Conservation (phyloP, 805 yeast genomes). For the Teunomyces kruisii region DNA sequence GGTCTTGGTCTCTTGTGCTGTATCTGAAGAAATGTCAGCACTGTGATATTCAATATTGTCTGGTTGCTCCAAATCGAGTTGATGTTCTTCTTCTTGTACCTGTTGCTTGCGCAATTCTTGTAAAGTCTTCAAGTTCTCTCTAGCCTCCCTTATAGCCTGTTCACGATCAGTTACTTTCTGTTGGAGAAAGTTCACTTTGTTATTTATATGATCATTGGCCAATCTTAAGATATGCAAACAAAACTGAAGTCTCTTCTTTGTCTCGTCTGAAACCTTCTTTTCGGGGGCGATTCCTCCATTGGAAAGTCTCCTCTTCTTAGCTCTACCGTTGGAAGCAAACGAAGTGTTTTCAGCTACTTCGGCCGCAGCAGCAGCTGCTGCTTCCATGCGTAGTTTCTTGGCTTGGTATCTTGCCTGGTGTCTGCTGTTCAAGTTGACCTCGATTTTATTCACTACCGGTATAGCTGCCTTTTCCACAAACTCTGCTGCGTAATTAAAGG, state of each 20-base stretch:
- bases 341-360: not conserved
- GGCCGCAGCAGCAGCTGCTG: slow-evolving; percentile 8
- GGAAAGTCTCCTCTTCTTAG: slow-evolving; percentile 4
- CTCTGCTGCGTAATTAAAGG: slow-evolving; percentile 61
- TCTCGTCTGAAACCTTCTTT: slow-evolving; percentile 54
- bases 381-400: slow-evolving; percentile 12
- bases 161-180: slow-evolving; percentile 47
- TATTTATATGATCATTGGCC: slow-evolving; percentile 75
- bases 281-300: slow-evolving; percentile 9
- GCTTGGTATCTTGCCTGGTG: slow-evolving; percentile 28
- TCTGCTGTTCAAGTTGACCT: slow-evolving; percentile 42
- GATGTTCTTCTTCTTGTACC: slow-evolving; percentile 13
- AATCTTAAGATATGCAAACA: slow-evolving; percentile 75
- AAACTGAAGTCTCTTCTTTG: slow-evolving; percentile 72
- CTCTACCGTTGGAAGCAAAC: slow-evolving; percentile 1
- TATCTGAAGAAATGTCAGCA: slow-evolving; percentile 21
- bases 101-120: slow-evolving; percentile 10
- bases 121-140: slow-evolving; percentile 10
- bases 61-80: slow-evolving; percentile 4
- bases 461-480: slow-evolving; percentile 56
- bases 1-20: slow-evolving; percentile 54
- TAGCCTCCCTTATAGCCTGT: slow-evolving; percentile 24
- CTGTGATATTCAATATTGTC: slow-evolving; percentile 19
- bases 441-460: slow-evolving; percentile 53
- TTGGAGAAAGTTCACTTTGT: slow-evolving; percentile 65